Percentiles rank a stretch among this genome's conserved stretches.
phyloP scores from a whole-genome alignment of 2,329 filamentous ascomycete species.

The Penicillium nordicum region DNA sequence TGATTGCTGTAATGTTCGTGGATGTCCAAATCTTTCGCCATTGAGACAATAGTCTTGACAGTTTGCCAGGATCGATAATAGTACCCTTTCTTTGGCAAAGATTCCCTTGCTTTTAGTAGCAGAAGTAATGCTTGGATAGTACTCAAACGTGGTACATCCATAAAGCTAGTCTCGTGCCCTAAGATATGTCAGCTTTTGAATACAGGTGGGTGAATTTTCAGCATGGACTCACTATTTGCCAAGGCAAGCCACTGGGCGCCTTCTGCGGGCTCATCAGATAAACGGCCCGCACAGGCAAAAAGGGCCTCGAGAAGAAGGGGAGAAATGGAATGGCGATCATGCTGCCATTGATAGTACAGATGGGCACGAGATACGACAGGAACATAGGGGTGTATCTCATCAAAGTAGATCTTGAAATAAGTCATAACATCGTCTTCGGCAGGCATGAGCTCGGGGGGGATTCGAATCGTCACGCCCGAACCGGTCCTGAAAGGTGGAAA shows the following conservation, averaged over 20 bases:
- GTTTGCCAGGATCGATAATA: slow-evolving; percentile 98
- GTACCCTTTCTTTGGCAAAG: slow-evolving; percentile 88
- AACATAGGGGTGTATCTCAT: slow-evolving; percentile 86
- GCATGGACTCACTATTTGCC: slow-evolving; percentile 64
- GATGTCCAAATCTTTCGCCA: slow-evolving; percentile 87
- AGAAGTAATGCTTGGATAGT: slow-evolving; percentile 88
- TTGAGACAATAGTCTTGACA: slow-evolving; percentile 83
- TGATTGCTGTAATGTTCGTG: slow-evolving; percentile 84
- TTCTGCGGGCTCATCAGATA: slow-evolving; percentile 78
- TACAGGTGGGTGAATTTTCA: neutral
- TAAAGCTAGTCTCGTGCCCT: slow-evolving; percentile 91
- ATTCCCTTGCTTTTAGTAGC: slow-evolving; percentile 84
- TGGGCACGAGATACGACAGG: slow-evolving; percentile 79
- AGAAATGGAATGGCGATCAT: slow-evolving; percentile 77
- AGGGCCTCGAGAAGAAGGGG: slow-evolving; percentile 85
- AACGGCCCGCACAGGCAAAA: slow-evolving; percentile 80
- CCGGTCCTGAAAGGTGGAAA: slow-evolving; percentile 66
- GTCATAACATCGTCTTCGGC: slow-evolving; percentile 74
- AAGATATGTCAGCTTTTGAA: slow-evolving; percentile 26
- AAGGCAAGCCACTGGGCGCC: slow-evolving; percentile 91
- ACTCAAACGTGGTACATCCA: slow-evolving; percentile 84
- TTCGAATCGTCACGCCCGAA: slow-evolving; percentile 74
- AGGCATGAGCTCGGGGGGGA: slow-evolving; percentile 91
- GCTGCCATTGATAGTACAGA: slow-evolving; percentile 88
- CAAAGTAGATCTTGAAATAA: slow-evolving; percentile 89